A percentile compares a stretch with the other conserved stretches of the same genome.
phyloP scores from a whole-genome alignment of 2,329 filamentous ascomycete species.

The Trematosphaeria pertusa region DNA sequence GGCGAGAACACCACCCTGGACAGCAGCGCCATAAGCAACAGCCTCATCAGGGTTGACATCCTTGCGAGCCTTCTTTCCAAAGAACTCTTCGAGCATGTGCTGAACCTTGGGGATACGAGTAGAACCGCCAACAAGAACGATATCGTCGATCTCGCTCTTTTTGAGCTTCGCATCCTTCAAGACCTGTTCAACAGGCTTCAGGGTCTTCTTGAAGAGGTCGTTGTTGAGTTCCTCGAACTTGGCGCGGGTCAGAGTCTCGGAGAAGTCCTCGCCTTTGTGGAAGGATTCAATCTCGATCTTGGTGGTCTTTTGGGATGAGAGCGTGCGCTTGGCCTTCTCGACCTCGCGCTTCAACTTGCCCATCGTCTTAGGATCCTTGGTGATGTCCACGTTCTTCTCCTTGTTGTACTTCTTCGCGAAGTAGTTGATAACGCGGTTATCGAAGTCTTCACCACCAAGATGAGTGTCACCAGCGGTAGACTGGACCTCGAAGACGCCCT shows the following conservation, averaged over 20 bases:
- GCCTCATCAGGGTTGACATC: constrained; percentile 99
- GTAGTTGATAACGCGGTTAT: constrained; percentile 96
- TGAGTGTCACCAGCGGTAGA: constrained; percentile 97
- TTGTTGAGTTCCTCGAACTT: constrained; percentile 99
- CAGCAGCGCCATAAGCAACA: constrained; percentile 95
- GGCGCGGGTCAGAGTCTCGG: constrained; percentile 95
- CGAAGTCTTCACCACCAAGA: constrained; percentile 98
- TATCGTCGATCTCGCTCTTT: constrained; percentile 94
- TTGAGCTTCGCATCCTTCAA: constrained; percentile 97
- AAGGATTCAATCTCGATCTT: constrained; percentile 97
- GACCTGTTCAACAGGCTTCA: constrained; percentile 98
- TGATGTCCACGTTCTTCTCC: constrained; percentile 91
- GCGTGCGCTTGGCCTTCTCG: constrained; percentile 98
- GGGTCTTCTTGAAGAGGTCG: constrained; percentile 98
- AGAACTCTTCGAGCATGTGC: constrained; percentile 93
- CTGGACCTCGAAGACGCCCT: constrained; percentile 93
- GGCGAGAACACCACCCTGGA: constrained; percentile 94
- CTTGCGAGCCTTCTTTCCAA: constrained; percentile 98
- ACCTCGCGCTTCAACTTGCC: constrained; percentile 99
- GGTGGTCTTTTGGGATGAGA: constrained; percentile 89
- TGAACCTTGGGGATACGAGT: constrained; percentile 99
- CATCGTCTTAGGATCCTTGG: constrained; percentile 97
- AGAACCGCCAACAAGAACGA: constrained; percentile 96
- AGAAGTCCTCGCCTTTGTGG: constrained; percentile 97
- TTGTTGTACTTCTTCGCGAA: constrained; percentile 99